Evolutionary conservation across 306 rosid genomes (phyloP).

Genomic region (Casuarina cunninghamiana): DNA sequence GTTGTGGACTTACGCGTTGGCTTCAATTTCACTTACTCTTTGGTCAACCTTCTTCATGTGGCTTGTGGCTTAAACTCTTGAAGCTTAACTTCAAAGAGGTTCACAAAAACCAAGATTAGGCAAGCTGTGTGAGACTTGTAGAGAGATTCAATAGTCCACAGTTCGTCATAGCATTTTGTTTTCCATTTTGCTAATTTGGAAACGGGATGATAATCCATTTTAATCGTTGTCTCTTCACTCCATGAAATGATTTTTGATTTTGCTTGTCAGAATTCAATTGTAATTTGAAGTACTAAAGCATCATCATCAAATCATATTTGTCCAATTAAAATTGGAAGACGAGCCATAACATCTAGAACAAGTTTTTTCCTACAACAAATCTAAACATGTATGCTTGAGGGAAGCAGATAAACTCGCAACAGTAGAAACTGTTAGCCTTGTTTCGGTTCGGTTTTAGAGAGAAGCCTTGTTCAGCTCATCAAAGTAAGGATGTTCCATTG

Average conservation of each 20-base stretch:
- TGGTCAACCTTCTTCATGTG: slow-evolving; percentile 60
- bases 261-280: not conserved
- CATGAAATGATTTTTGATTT: too few relatives aligned
- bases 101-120: too few relatives aligned
- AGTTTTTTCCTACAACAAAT: not conserved
- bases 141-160: too few relatives aligned
- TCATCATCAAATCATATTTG: not conserved
- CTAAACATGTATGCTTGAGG: slow-evolving; percentile 33
- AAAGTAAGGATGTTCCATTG: slow-evolving; percentile 91
- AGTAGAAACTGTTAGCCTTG: not conserved
- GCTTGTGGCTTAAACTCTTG: slow-evolving; percentile 33
- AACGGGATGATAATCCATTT: too few relatives aligned
- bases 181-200: too few relatives aligned
- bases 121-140: too few relatives aligned
- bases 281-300: not conserved
- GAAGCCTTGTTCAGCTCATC: slow-evolving; percentile 50
- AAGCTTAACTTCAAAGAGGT: too few relatives aligned
- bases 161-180: too few relatives aligned
- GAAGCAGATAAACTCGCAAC: slow-evolving; percentile 28
- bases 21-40: slow-evolving; percentile 51
- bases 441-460: slow-evolving; percentile 26
- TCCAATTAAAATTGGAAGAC: not conserved
- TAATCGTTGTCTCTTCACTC: too few relatives aligned
- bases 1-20: slow-evolving; percentile 49
- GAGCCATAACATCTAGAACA: not conserved